Evolutionary conservation across 305 asterid species (phyloP).

Genomic region (Solanum hybrid): DNA sequence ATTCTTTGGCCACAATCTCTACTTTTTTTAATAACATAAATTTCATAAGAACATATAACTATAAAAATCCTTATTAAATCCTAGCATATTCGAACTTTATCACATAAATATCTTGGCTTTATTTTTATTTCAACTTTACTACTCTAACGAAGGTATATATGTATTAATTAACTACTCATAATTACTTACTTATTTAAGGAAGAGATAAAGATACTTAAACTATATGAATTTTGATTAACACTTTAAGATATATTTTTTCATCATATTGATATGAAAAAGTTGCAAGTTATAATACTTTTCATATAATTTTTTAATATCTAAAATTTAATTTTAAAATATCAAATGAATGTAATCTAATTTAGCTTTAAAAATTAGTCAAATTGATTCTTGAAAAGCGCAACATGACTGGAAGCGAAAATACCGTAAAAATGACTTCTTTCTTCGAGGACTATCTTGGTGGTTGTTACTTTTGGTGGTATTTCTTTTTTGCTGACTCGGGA

Average conservation of each 20-base stretch:
- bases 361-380: too few species aligned
- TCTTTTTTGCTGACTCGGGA: too few species aligned
- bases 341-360: too few species aligned
- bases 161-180: too few species aligned
- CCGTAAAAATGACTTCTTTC: not conserved
- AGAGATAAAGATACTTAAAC: not conserved
- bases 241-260: too few species aligned
- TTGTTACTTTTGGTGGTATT: too few species aligned
- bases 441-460: too few species aligned
- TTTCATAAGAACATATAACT: not conserved
- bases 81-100: not conserved
- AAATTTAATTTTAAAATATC: too few species aligned
- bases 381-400: fast-evolving
- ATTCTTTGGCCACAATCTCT: not conserved
- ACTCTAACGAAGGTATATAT: not conserved
- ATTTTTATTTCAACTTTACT: not conserved
- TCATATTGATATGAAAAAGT: too few species aligned
- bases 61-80: not conserved
- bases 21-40: not conserved
- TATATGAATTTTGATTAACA: too few species aligned
- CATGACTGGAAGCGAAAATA: too few species aligned
- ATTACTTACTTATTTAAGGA: not conserved
- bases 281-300: too few species aligned
- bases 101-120: not conserved
- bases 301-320: not conserved